Percentiles rank a stretch among this genome's conserved stretches.
Conservation (phyloP, 1,284 basidiomycete species). For the Schizophyllum commune region DNA sequence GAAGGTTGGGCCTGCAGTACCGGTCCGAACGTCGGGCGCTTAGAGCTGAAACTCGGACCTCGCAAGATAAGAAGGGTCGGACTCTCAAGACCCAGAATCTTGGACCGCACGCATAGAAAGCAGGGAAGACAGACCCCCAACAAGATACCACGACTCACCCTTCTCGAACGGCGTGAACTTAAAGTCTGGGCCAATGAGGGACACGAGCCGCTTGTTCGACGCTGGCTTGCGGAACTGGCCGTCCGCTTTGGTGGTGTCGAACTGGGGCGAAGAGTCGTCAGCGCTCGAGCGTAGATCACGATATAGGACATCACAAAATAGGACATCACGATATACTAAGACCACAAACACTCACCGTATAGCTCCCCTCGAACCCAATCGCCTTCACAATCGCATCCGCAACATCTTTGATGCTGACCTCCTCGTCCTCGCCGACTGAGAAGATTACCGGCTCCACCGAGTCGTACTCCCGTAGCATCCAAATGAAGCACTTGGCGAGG, state of each 20-base stretch:
- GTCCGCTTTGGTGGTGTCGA: slow-evolving; percentile 65
- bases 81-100: too few relatives aligned
- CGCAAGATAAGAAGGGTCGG: too few relatives aligned
- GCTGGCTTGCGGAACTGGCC: slow-evolving; percentile 92
- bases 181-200: slow-evolving; percentile 59
- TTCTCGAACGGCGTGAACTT: slow-evolving; percentile 80
- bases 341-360: slow-evolving; percentile 39
- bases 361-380: slow-evolving; percentile 67
- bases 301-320: too few relatives aligned
- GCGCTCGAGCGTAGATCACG: too few relatives aligned
- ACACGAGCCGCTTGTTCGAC: slow-evolving; percentile 78
- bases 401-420: slow-evolving; percentile 81
- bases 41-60: too few relatives aligned
- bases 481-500: slow-evolving; percentile 88
- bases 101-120: too few relatives aligned
- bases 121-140: too few relatives aligned
- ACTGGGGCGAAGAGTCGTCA: slow-evolving; percentile 25
- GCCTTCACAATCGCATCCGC: slow-evolving; percentile 80
- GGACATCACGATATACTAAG: too few relatives aligned
- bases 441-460: slow-evolving; percentile 86
- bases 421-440: slow-evolving; percentile 86
- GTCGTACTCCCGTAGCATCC: slow-evolving; percentile 83
- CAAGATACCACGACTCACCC: too few relatives aligned
- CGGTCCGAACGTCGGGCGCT: too few relatives aligned
- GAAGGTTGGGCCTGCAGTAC: too few relatives aligned